A percentile compares a stretch with the other conserved stretches of the same genome.
phyloP scores from a whole-genome alignment of 352 stramenopile species.

The Thraustochytrium striatum region DNA sequence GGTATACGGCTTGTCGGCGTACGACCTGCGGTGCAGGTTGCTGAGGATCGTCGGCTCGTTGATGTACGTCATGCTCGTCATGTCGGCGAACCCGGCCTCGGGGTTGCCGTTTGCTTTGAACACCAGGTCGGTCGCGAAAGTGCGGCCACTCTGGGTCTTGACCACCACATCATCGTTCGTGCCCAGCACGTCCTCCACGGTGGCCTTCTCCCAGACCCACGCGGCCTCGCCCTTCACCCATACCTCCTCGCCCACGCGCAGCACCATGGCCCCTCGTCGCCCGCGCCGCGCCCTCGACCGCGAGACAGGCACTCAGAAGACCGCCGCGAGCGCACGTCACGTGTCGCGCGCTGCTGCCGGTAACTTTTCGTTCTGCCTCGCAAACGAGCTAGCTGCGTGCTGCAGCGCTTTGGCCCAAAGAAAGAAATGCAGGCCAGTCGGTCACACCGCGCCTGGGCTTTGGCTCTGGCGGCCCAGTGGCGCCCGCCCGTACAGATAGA shows the following conservation, averaged over 20 bases:
- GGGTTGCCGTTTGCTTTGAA: neutral
- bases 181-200: neutral
- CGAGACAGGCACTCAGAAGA: no score
- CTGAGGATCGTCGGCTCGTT: slow-evolving; percentile 65
- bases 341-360: no score
- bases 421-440: no score
- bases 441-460: no score
- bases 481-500: no score
- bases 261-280: no score
- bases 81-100: slow-evolving; percentile 42
- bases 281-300: no score
- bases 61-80: slow-evolving; percentile 49
- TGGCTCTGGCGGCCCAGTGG: no score
- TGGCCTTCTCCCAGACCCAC: slow-evolving; percentile 5
- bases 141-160: slow-evolving; percentile 1
- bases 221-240: slow-evolving; percentile 4
- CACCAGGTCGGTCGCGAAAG: slow-evolving; percentile 37
- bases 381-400: no score
- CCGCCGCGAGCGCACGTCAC: no score
- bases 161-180: slow-evolving; percentile 29
- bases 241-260: neutral
- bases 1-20: slow-evolving; percentile 59
- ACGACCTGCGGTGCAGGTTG: slow-evolving; percentile 64
- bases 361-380: no score
- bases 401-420: no score